Percentiles rank a stretch among this genome's conserved stretches.
Conservation (phyloP, 371 early-diverging fungal genomes). For the Haplosporangium sp. region DNA sequence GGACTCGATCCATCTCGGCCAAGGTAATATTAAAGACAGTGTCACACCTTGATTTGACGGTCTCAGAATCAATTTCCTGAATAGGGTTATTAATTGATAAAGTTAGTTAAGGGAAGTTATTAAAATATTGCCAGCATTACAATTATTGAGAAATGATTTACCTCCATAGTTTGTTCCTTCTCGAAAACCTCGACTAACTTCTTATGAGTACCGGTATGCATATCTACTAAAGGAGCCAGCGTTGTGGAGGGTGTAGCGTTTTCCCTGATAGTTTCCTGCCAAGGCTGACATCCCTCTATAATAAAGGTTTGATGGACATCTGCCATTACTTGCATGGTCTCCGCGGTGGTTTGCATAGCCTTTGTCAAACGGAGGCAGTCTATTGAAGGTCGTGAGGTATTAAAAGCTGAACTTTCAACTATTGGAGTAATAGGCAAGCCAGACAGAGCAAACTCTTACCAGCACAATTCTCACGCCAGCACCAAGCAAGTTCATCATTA, state of each 20-base stretch:
- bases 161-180: slow-evolving; percentile 52
- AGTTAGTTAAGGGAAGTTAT: background rate
- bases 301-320: slow-evolving; percentile 56
- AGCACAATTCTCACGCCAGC: slow-evolving; percentile 59
- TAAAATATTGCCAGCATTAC: background rate
- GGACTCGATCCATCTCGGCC: slow-evolving; percentile 59
- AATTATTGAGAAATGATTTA: slow-evolving; percentile 3
- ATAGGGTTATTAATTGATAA: background rate
- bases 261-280: slow-evolving; percentile 49
- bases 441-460: slow-evolving; percentile 26
- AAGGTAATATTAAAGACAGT: slow-evolving; percentile 61
- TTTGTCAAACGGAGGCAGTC: slow-evolving; percentile 59
- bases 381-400: background rate
- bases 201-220: slow-evolving; percentile 57
- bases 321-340: slow-evolving; percentile 58
- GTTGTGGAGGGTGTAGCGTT: slow-evolving; percentile 41
- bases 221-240: slow-evolving; percentile 55
- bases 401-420: background rate
- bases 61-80: slow-evolving; percentile 57
- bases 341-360: slow-evolving; percentile 57
- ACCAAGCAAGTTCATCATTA: slow-evolving; percentile 61
- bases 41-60: slow-evolving; percentile 59
- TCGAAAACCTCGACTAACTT: slow-evolving; percentile 55
- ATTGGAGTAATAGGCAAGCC: background rate
- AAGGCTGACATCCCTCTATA: slow-evolving; percentile 38